Percentiles rank a stretch among this genome's conserved stretches.
These are phyloP conservation scores for Nemania sp. DNA, from an alignment of 2,329 filamentous ascomycete genomes.

Conservation along the genomic window DNA sequence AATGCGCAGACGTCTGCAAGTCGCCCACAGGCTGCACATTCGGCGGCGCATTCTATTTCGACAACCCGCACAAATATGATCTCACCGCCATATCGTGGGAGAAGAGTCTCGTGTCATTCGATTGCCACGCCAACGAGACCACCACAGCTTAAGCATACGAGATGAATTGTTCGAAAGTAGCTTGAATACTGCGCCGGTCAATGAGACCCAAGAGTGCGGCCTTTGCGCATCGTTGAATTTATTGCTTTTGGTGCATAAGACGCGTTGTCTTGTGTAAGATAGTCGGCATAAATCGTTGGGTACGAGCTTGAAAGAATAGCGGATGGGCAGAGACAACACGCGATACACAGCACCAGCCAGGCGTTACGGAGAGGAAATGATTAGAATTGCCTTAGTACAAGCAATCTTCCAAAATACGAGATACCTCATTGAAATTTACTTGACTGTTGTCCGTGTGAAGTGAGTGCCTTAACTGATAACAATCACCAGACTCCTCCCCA, in stretches of 20 bases:
- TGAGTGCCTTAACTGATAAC: neutral
- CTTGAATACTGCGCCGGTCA: too few relatives aligned
- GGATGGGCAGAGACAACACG: too few relatives aligned
- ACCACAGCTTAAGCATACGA: neutral
- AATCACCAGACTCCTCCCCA: too few relatives aligned
- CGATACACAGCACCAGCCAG: too few relatives aligned
- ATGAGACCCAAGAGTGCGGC: too few relatives aligned
- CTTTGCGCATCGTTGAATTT: too few relatives aligned
- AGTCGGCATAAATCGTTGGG: too few relatives aligned
- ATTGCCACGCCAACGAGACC: conserved; percentile 39
- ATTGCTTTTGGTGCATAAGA: too few relatives aligned
- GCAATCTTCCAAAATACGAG: neutral
- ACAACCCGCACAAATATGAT: conserved; percentile 52
- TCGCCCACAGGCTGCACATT: conserved; percentile 58
- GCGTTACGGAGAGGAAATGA: neutral
- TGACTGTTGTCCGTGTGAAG: neutral
- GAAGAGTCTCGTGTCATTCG: conserved; percentile 43
- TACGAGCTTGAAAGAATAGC: too few relatives aligned
- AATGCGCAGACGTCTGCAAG: conserved; percentile 50
- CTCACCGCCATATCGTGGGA: conserved; percentile 51
- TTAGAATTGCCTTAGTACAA: neutral
- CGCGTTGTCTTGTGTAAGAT: too few relatives aligned
- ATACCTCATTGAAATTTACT: neutral
- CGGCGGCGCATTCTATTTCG: conserved; percentile 52
- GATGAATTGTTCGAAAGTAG: too few relatives aligned